These are phyloP conservation scores for Fusarium sp. DNA, from an alignment of 2,329 filamentous ascomycete species.

Conservation along the genomic window DNA sequence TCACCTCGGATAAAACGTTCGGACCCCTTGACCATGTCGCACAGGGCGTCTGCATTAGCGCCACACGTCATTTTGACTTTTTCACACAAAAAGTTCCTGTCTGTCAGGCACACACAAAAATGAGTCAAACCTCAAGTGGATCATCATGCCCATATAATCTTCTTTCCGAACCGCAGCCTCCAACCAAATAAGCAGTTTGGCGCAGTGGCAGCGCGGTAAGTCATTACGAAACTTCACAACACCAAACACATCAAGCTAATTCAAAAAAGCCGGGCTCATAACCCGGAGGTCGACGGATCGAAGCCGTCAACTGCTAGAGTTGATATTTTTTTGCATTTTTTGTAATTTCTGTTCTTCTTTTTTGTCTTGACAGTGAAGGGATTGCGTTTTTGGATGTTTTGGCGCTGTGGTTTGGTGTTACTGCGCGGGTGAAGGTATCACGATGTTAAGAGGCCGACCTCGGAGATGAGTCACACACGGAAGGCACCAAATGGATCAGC, in stretches of 20 bases:
- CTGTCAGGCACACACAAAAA: neutral
- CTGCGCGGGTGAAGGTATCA: neutral
- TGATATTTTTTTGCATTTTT: neutral
- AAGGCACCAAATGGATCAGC: neutral
- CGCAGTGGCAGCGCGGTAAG: neutral
- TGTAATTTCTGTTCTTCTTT: neutral
- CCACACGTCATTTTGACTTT: neutral
- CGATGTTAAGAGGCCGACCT: neutral
- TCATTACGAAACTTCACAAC: neutral
- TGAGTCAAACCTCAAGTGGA: neutral
- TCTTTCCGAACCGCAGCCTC: neutral
- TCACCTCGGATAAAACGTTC: neutral
- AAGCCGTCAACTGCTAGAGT: slow-evolving; percentile 1
- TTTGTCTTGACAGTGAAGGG: neutral
- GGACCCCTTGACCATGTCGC: neutral
- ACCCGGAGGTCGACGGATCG: slow-evolving; percentile 1
- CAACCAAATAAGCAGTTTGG: slow-evolving; percentile 1
- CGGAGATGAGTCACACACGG: neutral
- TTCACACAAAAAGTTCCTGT: neutral
- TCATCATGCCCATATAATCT: neutral
- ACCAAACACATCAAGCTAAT: neutral
- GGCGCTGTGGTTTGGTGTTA: neutral
- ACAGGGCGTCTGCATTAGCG: neutral
- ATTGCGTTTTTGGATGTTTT: neutral
- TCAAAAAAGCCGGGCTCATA: neutral